Base-by-base conservation (phyloP, 345 rosid genomes). In the Lumnitzera racemosa region DNA sequence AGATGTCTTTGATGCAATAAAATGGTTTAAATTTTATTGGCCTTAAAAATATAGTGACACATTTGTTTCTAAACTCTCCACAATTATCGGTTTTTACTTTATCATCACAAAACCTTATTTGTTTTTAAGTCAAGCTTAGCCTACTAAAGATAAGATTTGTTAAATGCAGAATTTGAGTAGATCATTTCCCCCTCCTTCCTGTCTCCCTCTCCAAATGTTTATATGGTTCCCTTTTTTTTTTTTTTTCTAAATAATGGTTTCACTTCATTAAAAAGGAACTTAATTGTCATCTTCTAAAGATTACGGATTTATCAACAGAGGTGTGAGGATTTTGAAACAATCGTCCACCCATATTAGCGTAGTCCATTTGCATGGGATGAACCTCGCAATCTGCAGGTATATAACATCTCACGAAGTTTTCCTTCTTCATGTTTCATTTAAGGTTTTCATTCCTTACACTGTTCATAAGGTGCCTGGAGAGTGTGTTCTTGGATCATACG, bases 311-410 rank as follows among this genome's bases (percentile, higher is more conserved):
- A 85, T 67, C 98, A 91, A 62, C 98, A 86, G 68, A 82, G 68
- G 65, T 91, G 96, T 72, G 98, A 91, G 77, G 83, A 82, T 59
- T 86, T 81, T 71, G 98, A 87, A 70, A 83, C 96, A 53, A 71
- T 78, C 51, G 67, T 91, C 72, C 83, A 85, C 51, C 85, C 95
- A 13, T 91, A 89, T 67, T 75, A 85, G 46, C 85, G 89, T 53
- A 81, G 83, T 74, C 92, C 89, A 49, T 89, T 89, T 81, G 95
- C 98, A 43, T 91, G 98, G 98, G 98, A 91, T 87, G 98, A 91
- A 75, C 95, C 96, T 53, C 81, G 80, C 68, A 87, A 73, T 73
- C 96, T 95, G 13, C 95, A 87, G 95, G 98, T 91, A 80, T 36
- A 36, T 36, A 4, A 36, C 5, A 5, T 63, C 47, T 51, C 54